These are phyloP conservation scores for Macaranga tanarius DNA, from an alignment of 441 rosid genomes.

Conservation along the genomic window DNA sequence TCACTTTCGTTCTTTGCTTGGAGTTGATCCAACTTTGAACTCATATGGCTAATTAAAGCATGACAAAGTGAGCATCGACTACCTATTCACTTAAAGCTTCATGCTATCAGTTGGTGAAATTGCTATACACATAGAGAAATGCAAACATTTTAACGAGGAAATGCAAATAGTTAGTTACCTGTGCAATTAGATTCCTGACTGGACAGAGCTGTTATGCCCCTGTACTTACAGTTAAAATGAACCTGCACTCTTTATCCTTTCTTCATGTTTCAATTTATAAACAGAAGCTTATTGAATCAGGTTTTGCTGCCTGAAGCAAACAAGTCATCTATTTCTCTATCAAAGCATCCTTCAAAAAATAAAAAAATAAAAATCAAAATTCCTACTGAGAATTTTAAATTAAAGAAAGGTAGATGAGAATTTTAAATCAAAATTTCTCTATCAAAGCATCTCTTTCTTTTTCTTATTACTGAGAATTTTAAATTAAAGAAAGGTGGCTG, in stretches of 20 bases:
- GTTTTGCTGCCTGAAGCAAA: too few relatives aligned
- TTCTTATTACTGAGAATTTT: not conserved
- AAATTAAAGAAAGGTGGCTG: not conserved
- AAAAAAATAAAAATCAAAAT: not conserved
- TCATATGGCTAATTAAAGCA: slow-evolving; percentile 58
- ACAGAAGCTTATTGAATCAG: too few relatives aligned
- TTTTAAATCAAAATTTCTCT: too few relatives aligned
- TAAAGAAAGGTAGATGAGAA: too few relatives aligned
- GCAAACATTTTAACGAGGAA: slow-evolving; percentile 7
- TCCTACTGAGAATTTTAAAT: not conserved
- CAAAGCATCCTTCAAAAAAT: too few relatives aligned
- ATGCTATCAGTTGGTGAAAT: not conserved
- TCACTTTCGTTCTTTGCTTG: slow-evolving; percentile 83
- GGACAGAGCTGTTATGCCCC: slow-evolving; percentile 76
- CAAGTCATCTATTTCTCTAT: too few relatives aligned
- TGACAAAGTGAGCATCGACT: slow-evolving; percentile 13
- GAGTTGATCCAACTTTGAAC: slow-evolving; percentile 80
- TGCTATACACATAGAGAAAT: not conserved
- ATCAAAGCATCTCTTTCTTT: too few relatives aligned
- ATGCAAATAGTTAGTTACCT: slow-evolving; percentile 59
- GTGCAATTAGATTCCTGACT: slow-evolving; percentile 88
- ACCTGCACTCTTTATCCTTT: slow-evolving; percentile 83
- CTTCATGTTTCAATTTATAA: too few relatives aligned
- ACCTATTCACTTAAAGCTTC: too few relatives aligned
- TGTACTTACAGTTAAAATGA: slow-evolving; percentile 85